These are phyloP conservation scores for Cutaneotrichosporon curvatum DNA, from an alignment of 1,284 basidiomycete species.

Conservation along the genomic window DNA sequence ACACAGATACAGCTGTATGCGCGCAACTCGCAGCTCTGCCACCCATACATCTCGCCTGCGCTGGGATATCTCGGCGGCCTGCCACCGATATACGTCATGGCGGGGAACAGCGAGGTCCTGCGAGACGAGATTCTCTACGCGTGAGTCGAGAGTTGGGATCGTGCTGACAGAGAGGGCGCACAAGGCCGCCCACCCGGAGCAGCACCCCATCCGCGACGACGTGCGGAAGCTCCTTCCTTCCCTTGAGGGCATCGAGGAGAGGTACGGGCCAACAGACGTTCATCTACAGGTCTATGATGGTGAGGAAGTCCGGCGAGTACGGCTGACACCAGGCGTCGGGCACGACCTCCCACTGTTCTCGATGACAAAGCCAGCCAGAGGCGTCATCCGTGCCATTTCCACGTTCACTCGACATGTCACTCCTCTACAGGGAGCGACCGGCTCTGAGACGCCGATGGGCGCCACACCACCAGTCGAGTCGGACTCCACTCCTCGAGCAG, in stretches of 20 bases:
- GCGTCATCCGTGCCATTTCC: slow-evolving; percentile 42
- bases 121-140: slow-evolving; percentile 85
- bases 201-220: slow-evolving; percentile 61
- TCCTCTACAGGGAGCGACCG: slow-evolving; percentile 4
- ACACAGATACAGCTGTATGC: slow-evolving; percentile 82
- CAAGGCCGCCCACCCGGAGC: slow-evolving; percentile 76
- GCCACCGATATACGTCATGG: slow-evolving; percentile 77
- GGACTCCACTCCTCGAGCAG: no score
- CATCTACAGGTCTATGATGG: slow-evolving; percentile 68
- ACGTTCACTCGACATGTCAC: slow-evolving; percentile 47
- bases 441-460: no score
- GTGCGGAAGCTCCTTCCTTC: slow-evolving; percentile 59
- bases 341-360: slow-evolving; percentile 67
- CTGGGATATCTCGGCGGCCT: slow-evolving; percentile 83
- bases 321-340: slow-evolving; percentile 44
- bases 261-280: slow-evolving; percentile 67
- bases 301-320: slow-evolving; percentile 14
- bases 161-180: slow-evolving; percentile 60
- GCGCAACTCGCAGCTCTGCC: slow-evolving; percentile 70
- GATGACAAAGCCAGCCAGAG: slow-evolving; percentile 60
- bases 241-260: slow-evolving; percentile 58
- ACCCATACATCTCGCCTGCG: slow-evolving; percentile 80
- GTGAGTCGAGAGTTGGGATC: slow-evolving; percentile 43
- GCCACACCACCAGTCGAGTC: no score
- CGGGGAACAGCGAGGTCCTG: slow-evolving; percentile 83